Evolutionary conservation across 495 filamentous ascomycete species (phyloP), one percentile per base, ranked within the genome.

Genomic region (Umbilicaria muhlenbergii): DNA sequence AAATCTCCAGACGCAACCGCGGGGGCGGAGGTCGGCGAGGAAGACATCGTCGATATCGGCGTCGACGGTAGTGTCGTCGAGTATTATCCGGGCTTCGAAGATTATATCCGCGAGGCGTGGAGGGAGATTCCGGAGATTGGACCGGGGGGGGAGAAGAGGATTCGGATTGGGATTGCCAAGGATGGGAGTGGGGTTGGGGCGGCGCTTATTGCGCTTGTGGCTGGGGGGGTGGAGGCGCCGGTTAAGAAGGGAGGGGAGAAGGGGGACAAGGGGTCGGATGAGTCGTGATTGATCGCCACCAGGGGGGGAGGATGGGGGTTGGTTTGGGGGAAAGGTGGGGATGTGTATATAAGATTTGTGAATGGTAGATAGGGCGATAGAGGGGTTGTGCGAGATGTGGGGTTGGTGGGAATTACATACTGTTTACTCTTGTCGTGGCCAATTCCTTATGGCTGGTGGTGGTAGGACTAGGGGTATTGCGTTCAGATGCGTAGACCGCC

Each of bases 141-240:
- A 17, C 10, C 13, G 8, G 15, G 35, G 13, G 60, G 62, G 11
- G 62, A 65, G 47, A 52, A 51, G 38, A 49, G 51, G 41, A 49
- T 65, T 2, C 41, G 55, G 37, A 61, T 65, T 43, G 51, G 52
- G 1, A 53, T 63, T 21, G 50, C 62, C 4, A 62, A 62, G 36
- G 61, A 65, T 51, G 62, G 62, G n/a, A 62, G 60, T 41, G 58
- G 61, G 13, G 55, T 65, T 38, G 61, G 61, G 7, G 61, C 61
- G 16, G 61, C 61, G 18, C 34, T 65, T 48, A 62, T 62, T 42
- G 61, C 61, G n/a, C 38, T 56, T 21, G 53, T 56, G 28, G 53
- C 53, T 10, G 49, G 43, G 4, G 36, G 37, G 37, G 34, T 31
- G 34, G 46, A 50, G 31, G 39, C 39, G 47, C 40, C 28, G 45